Conservation (phyloP, 768 basidiomycete species). For the Boletales sp. region DNA sequence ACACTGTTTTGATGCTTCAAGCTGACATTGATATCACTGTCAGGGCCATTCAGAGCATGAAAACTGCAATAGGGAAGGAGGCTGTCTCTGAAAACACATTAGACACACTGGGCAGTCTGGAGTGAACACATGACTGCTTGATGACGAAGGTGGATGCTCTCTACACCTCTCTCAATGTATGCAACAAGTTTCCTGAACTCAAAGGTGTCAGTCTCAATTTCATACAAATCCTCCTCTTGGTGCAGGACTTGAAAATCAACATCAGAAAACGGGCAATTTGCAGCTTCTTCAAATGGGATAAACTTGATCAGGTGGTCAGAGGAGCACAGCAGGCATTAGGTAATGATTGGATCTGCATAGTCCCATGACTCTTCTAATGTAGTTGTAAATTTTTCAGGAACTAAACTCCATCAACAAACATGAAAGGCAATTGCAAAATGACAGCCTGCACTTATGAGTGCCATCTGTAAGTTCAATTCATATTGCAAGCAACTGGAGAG, state of each 20-base stretch:
- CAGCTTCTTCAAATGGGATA: constrained; percentile 4
- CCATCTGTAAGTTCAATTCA: constrained; percentile 25
- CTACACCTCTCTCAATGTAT: neutral
- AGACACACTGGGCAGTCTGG: constrained; percentile 16
- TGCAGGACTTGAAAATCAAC: constrained; percentile 1
- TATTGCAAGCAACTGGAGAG: constrained; percentile 22
- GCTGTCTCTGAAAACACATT: neutral
- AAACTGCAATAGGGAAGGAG: constrained; percentile 3
- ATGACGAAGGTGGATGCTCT: neutral
- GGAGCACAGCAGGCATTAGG: neutral
- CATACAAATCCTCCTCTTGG: neutral
- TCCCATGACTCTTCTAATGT: no score
- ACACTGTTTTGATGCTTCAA: neutral
- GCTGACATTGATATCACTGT: constrained; percentile 11
- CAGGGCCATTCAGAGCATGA: constrained; percentile 14
- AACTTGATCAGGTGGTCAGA: neutral
- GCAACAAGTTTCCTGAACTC: neutral
- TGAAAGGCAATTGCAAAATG: neutral
- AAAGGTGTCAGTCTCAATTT: neutral
- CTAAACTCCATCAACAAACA: constrained; percentile 13
- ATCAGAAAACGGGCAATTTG: neutral
- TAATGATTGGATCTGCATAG: no score
- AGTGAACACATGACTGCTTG: neutral
- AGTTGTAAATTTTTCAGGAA: no score
- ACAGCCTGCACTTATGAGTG: neutral